These are phyloP conservation scores for Tricholoma bakamatsutake DNA, from an alignment of 768 basidiomycete species.

Conservation along the genomic window DNA sequence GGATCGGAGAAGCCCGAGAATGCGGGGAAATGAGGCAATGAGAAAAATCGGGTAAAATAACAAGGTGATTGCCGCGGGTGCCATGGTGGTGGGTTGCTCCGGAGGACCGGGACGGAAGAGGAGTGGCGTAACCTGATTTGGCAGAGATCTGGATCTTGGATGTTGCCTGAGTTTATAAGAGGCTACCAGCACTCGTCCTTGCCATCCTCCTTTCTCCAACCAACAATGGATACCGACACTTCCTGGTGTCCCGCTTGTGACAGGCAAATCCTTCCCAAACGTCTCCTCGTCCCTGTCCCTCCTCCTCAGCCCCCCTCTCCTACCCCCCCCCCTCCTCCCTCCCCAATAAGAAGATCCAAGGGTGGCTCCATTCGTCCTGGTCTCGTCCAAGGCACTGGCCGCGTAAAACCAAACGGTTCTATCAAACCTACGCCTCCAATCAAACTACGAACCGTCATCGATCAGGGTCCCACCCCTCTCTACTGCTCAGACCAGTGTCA, in stretches of 20 bases:
- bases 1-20: neutral
- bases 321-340: constrained; percentile 14
- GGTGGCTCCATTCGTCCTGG: constrained; percentile 36
- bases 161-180: constrained; percentile 19
- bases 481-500: constrained; percentile 82
- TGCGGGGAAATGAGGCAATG: neutral
- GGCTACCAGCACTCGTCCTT: neutral
- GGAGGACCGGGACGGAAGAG: constrained; percentile 10
- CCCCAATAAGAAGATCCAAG: constrained; percentile 21
- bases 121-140: constrained; percentile 10
- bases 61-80: constrained; percentile 10
- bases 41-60: neutral
- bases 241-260: constrained; percentile 81
- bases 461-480: constrained; percentile 73
- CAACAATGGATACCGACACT: constrained; percentile 50
- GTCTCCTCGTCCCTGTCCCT: constrained; percentile 45
- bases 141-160: constrained; percentile 11
- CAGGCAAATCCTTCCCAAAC: constrained; percentile 76
- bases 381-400: constrained; percentile 61
- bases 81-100: constrained; percentile 13
- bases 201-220: constrained; percentile 7
- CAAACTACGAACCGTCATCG: constrained; percentile 65
- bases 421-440: constrained; percentile 38
- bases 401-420: constrained; percentile 53
- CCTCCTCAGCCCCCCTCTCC: constrained; percentile 21